Percentiles rank a stretch among this genome's conserved stretches.
Conservation (phyloP, 192 early-diverging fungal species). For the Mortierella antarctica region DNA sequence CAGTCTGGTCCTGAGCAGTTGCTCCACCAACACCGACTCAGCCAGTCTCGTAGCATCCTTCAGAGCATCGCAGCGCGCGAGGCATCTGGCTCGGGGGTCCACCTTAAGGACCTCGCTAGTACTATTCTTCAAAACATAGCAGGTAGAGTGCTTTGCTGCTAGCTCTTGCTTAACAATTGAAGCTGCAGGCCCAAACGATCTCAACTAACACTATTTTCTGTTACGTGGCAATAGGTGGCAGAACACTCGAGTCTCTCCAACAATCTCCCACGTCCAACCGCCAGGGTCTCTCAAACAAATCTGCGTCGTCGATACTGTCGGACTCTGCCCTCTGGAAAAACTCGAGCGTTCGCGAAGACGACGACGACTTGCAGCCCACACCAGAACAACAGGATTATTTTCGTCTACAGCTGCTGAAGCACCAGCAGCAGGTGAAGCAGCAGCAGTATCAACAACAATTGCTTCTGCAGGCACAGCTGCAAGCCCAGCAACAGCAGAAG, state of each 20-base stretch:
- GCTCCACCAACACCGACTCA: slow-evolving; percentile 31
- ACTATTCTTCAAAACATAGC: slow-evolving; percentile 32
- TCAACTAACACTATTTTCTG: neutral
- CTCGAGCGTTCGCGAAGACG: slow-evolving; percentile 14
- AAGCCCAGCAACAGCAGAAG: slow-evolving; percentile 18
- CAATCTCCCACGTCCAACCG: slow-evolving; percentile 15
- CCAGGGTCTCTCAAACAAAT: neutral
- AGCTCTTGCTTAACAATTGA: neutral
- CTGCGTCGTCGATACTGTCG: neutral
- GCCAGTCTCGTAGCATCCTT: slow-evolving; percentile 24
- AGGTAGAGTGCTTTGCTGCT: slow-evolving; percentile 11
- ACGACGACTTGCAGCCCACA: slow-evolving; percentile 43
- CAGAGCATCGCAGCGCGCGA: slow-evolving; percentile 23
- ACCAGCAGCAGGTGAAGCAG: slow-evolving; percentile 44
- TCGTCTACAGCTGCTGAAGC: slow-evolving; percentile 46
- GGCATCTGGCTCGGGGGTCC: neutral
- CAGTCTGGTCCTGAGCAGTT: slow-evolving; percentile 19
- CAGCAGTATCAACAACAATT: slow-evolving; percentile 42
- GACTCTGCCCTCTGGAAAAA: slow-evolving; percentile 10
- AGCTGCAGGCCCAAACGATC: neutral
- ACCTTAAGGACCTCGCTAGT: slow-evolving; percentile 13
- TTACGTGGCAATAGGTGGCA: slow-evolving; percentile 6
- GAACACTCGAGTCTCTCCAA: slow-evolving; percentile 21
- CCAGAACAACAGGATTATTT: slow-evolving; percentile 52
- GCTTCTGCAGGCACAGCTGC: slow-evolving; percentile 27